A percentile compares a stretch with the other conserved stretches of the same genome.
Evolutionary conservation across 2,329 filamentous ascomycete species (phyloP).

Genomic region (Cryphonectria parasitica): DNA sequence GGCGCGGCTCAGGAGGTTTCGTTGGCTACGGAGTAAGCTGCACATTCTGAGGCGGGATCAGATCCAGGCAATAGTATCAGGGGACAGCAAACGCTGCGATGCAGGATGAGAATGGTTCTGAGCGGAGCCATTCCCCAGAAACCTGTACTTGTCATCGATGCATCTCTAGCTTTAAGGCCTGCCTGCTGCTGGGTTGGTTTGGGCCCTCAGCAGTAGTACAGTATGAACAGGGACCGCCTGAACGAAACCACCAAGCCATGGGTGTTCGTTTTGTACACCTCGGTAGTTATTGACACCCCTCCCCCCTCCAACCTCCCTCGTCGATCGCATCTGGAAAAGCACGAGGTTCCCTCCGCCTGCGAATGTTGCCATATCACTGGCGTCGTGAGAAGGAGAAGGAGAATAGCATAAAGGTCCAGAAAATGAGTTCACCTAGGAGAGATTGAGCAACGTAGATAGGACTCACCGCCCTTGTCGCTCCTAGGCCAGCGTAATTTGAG

Average conservation of each 20-base stretch:
- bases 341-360: not conserved
- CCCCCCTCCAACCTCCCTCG: no score
- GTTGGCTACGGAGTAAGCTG: not conserved
- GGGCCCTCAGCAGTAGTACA: no score
- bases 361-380: not conserved
- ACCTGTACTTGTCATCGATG: not conserved
- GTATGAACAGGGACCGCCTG: no score
- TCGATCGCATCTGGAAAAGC: not conserved
- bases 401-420: not conserved
- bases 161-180: not conserved
- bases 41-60: not conserved
- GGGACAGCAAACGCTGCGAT: not conserved
- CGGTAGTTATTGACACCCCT: not conserved
- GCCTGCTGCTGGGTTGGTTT: not conserved
- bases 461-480: not conserved
- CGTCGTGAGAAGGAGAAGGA: not conserved
- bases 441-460: not conserved
- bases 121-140: not conserved
- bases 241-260: no score
- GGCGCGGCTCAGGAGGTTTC: constrained; percentile 1
- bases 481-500: not conserved
- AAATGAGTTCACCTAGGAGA: not conserved
- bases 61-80: not conserved
- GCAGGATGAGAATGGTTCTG: not conserved
- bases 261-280: not conserved